Evolutionary conservation across 164 flowering plant species (phyloP).

Genomic region (Vitis riparia): DNA sequence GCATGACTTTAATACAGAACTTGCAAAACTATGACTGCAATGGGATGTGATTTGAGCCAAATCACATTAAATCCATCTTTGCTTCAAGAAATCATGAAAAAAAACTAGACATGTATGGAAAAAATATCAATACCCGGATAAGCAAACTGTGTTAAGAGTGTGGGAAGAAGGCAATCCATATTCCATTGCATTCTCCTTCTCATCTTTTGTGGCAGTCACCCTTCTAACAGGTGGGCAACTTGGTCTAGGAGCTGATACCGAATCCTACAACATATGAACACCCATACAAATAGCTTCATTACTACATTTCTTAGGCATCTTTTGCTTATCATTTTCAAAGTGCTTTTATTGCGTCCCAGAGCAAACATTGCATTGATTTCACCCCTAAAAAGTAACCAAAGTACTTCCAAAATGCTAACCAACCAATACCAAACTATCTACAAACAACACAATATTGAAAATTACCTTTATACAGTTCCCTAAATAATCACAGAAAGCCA

Average conservation of each 20-base stretch:
- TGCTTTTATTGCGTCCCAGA: too few species aligned
- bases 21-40: too few species aligned
- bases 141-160: conserved; percentile 94
- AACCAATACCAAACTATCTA: not conserved
- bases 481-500: conserved; percentile 91
- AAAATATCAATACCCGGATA: conserved; percentile 67
- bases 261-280: conserved; percentile 52
- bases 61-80: too few species aligned
- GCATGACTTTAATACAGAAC: too few species aligned
- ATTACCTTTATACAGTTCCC: conserved; percentile 86
- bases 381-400: not conserved
- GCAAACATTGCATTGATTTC: not conserved
- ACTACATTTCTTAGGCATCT: too few species aligned
- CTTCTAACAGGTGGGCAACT: conserved; percentile 86
- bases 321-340: too few species aligned
- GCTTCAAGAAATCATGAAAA: conserved; percentile 1
- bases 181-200: conserved; percentile 92
- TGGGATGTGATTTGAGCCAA: too few species aligned
- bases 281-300: conserved; percentile 1
- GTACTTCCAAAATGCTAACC: not conserved
- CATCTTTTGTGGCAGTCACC: conserved; percentile 82
- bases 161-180: conserved; percentile 99
- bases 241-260: conserved; percentile 93
- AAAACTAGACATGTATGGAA: not conserved
- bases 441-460: not conserved